Base-by-base conservation (phyloP, 495 filamentous ascomycete species). In the Neurospora tetrasperma region DNA sequence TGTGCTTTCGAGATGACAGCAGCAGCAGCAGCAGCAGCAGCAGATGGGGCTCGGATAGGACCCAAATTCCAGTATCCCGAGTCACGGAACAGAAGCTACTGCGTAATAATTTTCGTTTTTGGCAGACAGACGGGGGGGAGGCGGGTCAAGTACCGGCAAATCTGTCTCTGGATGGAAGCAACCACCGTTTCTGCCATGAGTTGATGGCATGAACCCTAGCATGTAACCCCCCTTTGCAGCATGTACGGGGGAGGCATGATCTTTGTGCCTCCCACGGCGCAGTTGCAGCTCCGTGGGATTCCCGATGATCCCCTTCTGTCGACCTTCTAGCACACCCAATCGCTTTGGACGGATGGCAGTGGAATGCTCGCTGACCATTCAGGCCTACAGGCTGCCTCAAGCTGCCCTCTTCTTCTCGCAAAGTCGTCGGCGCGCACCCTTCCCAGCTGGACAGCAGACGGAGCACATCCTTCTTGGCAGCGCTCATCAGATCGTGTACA, bases 171-270 rank as follows among this genome's bases (percentile, higher is more conserved):
- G 59, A 12, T 20, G 16, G n/a, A 23, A 69, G 41, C 68, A 70
- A 70, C 20, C 48, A 41, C n/a, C 31, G 38, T 72, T 72, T 14
- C 39, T 9, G 39, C 14, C 18, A 62, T 46, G 20, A 14, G 59
- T 9, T 8, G 39, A 48, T 68, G 71, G 48, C 71, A 71, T 69
- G 62, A 73, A 41, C 59, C 43, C 59, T 70, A 70, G 69, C 40
- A 66, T 75, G 75, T 75, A 71, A 75, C 73, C 70, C 16, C 16
- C 71, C 62, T n/a, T 18, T 38, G 35, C 73, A 73, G 68, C 59
- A 72, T 44, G 71, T 70, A 69, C 70, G 35, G 70, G 44, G 38
- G 43, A 69, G 39, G 23, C 62, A 73, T 62, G 39, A n/a, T 70
- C 48, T 43, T 38, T 62, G 44, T 42, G 66, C 71, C 69, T 72